Base-by-base conservation (phyloP, 2,329 filamentous ascomycete genomes). In the Amylocarpus encephaloides region DNA sequence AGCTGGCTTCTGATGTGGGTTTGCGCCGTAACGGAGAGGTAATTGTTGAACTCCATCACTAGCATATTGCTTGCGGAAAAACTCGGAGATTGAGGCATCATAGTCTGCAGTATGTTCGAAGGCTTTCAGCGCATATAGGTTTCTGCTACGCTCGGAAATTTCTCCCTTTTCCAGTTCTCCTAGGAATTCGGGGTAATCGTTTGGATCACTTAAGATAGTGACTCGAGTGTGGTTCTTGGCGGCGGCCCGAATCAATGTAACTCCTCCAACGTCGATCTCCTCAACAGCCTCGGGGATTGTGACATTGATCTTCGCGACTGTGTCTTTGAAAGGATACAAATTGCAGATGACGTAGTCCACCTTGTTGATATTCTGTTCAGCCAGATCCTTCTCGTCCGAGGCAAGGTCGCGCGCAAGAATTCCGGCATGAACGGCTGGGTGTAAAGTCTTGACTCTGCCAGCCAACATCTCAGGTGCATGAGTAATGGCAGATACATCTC, bases 101-200 rank as follows among this genome's bases (percentile, higher is more conserved):
- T 98, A 98, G 70, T 95, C 90, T 58, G 93, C 90, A 35, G 93
- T 98, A 72, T 97, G 93, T 73, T 95, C 89, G 67, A 98, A 98
- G 13, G 93, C 93, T 79, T 98, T 98, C 64, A 97, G 81, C 22
- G 93, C 92, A 67, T 95, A 96, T 51, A 82, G 75, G 69, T 95
- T 90, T 61, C 91, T 85, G 75, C 83, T 94, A 53, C 81, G 76
- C 67, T 95, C 88, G 48, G 86, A 83, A 64, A 98, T 85, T 68
- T 92, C 88, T 55, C 91, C 92, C 59, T 85, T 76, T 70, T 90
- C 85, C 29, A 98, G 81, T 74, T 96, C 91, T 68, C 85, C 83
- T 49, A 98, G 78, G 76, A 98, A 97, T 70, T 89, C 88, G 55
- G 90, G 82, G 72, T 98, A 98, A 74, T 98, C 92, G 54, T 78